Base-by-base conservation (phyloP, 768 basidiomycete genomes). In the Hericium alpestre region DNA sequence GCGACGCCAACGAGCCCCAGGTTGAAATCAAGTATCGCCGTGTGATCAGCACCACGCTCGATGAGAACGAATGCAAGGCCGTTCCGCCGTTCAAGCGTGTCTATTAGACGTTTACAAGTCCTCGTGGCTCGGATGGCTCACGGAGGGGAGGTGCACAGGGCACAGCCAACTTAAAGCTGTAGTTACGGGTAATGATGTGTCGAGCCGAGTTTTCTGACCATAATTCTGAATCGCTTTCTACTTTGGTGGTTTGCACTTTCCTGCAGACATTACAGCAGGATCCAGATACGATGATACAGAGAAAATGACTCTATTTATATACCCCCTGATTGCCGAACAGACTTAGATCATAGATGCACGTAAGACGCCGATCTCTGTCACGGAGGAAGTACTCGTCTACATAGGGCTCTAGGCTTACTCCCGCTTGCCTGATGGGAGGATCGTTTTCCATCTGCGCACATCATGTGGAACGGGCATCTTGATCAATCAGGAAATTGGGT, bases 21-120 rank as follows among this genome's bases (percentile, higher is more conserved):
- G 93, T 98, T 59, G 85, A 84, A 47, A 83, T 99, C 72, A 81
- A 81, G 66, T 99, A 98, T 75, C 90, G 96, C 65, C 67, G 70
- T 25, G 96, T 99, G 63, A 94, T 91, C 66, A 76, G 72, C 63
- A 80, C 72, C 51, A 98, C 96, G 47, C 81, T 98, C 47, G 95
- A 99, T 68, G 91, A 95, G 75, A 86, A 82, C 66, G 95, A 97
- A 76, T 95, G 94, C 86, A 95, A 94, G 78, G 67, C 87, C 41
- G 92, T 98, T 38, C 95, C 95, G 61, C 95, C 95, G 13, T 96
- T 96, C 84, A 95, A 95, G 80, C 90, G 93, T 71, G 89, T 90
- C 56, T 95, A 94, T 73, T 94, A 79, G 61, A 61, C 54, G 55
- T 23, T 6, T 32, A 10, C 32, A 32, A 32, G 9, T 10, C 32